These are phyloP conservation scores for Micractinium conductrix DNA, from an alignment of 139 green algal genomes.

Conservation along the genomic window DNA sequence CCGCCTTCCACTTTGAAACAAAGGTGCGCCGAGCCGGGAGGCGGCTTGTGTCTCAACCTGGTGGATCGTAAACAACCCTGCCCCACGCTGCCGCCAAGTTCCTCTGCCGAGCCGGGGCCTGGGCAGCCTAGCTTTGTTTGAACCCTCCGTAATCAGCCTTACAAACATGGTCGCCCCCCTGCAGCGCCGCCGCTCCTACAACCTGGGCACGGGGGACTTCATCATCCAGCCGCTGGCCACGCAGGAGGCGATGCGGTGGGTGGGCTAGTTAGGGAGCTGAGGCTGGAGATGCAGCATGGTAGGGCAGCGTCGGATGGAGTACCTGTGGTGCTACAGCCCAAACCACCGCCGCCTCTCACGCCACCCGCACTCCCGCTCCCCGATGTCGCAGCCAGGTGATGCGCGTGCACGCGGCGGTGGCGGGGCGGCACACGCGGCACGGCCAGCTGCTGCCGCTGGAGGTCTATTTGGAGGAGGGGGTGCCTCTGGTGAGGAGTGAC, in stretches of 20 bases:
- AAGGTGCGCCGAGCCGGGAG: slow-evolving; percentile 27
- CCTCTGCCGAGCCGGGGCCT: too few relatives aligned
- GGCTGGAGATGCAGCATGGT: too few relatives aligned
- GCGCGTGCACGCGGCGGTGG: slow-evolving; percentile 47
- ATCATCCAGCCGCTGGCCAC: slow-evolving; percentile 57
- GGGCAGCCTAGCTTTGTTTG: too few relatives aligned
- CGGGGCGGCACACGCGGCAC: slow-evolving; percentile 37
- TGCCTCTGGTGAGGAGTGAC: slow-evolving; percentile 42
- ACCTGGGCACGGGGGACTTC: slow-evolving; percentile 49
- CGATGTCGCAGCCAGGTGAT: slow-evolving; percentile 41
- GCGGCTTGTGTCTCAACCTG: too few relatives aligned
- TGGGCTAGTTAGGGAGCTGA: too few relatives aligned
- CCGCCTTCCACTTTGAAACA: slow-evolving; percentile 57
- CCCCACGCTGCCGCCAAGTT: too few relatives aligned
- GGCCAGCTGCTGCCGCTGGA: slow-evolving; percentile 56
- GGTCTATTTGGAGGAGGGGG: slow-evolving; percentile 53
- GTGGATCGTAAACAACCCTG: too few relatives aligned
- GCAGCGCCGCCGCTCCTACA: slow-evolving; percentile 47
- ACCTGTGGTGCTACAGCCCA: too few relatives aligned
- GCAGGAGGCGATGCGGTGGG: slow-evolving; percentile 18
- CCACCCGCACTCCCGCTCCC: background rate
- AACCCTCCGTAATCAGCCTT: too few relatives aligned
- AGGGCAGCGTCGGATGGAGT: too few relatives aligned
- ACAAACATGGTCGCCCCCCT: too few relatives aligned
- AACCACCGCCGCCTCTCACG: background rate